Percentiles rank a stretch among this genome's conserved stretches.
Conservation (phyloP, 495 filamentous ascomycete species). For the Podospora pseudopauciseta region DNA sequence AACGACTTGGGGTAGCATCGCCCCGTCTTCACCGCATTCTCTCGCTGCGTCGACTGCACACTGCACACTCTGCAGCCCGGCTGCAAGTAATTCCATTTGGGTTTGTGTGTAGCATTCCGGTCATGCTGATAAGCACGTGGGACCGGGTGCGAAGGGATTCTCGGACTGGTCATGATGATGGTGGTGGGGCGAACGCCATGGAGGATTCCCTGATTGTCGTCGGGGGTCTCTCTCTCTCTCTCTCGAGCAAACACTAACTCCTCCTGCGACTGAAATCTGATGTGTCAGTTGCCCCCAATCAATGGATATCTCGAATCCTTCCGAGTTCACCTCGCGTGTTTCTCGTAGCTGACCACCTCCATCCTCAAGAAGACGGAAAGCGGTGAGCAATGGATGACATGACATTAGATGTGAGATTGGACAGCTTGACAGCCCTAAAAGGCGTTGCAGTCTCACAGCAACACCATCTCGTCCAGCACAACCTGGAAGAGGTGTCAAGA, state of each 20-base stretch:
- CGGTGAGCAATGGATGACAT: not conserved
- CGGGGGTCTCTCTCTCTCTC: not conserved
- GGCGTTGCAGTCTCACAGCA: not conserved
- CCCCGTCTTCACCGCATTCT: slow-evolving; percentile 6
- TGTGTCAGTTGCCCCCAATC: slow-evolving; percentile 1
- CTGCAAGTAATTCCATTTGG: slow-evolving; percentile 10
- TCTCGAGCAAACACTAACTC: not conserved
- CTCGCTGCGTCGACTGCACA: not conserved
- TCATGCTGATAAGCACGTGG: slow-evolving; percentile 4
- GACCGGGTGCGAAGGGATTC: not conserved
- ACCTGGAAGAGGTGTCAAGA: not conserved
- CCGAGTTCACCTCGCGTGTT: not conserved
- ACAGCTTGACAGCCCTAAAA: not conserved
- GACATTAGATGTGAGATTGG: not conserved
- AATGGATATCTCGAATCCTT: not conserved
- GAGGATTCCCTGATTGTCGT: too few relatives aligned
- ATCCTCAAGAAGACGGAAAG: not conserved
- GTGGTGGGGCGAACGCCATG: too few relatives aligned
- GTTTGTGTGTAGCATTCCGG: not conserved
- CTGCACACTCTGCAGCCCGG: not conserved
- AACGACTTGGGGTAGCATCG: slow-evolving; percentile 9
- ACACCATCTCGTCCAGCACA: not conserved
- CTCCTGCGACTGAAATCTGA: not conserved
- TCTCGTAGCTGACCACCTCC: slow-evolving; percentile 3
- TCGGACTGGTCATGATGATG: not conserved